Conservation (phyloP, 345 rosid species). For the Passiflora organensis region DNA sequence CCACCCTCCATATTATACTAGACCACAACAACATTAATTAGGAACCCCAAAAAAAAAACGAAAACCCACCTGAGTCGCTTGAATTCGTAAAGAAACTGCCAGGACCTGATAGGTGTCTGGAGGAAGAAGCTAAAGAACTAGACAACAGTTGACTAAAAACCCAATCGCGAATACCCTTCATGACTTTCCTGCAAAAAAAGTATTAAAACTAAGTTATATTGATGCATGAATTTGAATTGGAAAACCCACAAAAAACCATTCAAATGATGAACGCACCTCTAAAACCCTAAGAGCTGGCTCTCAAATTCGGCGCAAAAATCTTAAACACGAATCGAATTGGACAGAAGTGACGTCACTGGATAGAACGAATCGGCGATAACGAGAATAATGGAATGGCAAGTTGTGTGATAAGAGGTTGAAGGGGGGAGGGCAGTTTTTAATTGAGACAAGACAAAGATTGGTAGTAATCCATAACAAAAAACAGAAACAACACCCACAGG, state of each 20-base stretch:
- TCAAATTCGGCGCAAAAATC: too few relatives aligned
- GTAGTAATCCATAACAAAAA: too few relatives aligned
- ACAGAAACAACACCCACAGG: too few relatives aligned
- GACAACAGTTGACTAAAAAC: constrained; percentile 49
- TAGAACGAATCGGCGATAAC: too few relatives aligned
- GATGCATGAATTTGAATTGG: not conserved
- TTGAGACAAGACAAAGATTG: too few relatives aligned
- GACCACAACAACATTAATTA: not conserved
- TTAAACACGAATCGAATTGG: too few relatives aligned
- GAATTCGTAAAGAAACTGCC: constrained; percentile 43
- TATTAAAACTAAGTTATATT: not conserved
- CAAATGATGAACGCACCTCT: not conserved
- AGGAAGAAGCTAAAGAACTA: constrained; percentile 55
- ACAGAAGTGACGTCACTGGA: too few relatives aligned
- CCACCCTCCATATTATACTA: not conserved
- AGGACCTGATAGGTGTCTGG: constrained; percentile 51
- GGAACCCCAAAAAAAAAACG: not conserved
- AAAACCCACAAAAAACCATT: not conserved
- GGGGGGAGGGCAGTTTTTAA: too few relatives aligned
- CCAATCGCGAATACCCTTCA: constrained; percentile 87
- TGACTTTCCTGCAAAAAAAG: constrained; percentile 22
- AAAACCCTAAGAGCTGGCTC: not conserved
- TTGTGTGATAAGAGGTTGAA: too few relatives aligned
- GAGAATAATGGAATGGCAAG: too few relatives aligned
- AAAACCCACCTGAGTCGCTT: constrained; percentile 36